Base-by-base conservation (phyloP, 1,284 basidiomycete genomes). In the Chondrostereum purpureum region DNA sequence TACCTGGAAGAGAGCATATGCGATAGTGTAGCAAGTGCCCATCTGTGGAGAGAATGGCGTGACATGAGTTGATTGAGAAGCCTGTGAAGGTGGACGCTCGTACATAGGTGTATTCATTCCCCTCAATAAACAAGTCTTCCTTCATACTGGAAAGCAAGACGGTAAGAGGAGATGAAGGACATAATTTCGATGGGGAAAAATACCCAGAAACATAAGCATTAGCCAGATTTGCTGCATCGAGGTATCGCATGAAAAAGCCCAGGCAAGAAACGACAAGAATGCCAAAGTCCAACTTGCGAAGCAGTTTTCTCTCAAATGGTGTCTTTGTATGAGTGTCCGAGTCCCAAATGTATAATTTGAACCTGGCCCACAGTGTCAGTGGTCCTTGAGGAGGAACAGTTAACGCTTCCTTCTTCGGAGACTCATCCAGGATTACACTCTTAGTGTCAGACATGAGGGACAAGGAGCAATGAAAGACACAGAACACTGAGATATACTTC, bases 271-370 rank as follows among this genome's bases (percentile, higher is more conserved):
- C 44, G 5, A 53, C 19, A 12, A 51, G 42, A n/a, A 53, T 53
- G 12, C 50, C 50, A 19, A 50, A 48, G 31, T 53, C 52, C 19
- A 53, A 42, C 48, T 53, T 53, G 20, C 48, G 45, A 20, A 52
- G 19, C n/a, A 53, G 22, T n/a, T 35, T 47, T 17, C 41, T 44
- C 39, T 53, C 52, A n/a, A 46, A 48, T 19, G 39, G 46, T 4
- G 50, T 43, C 50, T 53, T 53, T 33, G 50, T 24, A 39, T 51
- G 50, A 20, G 45, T 36, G 44, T 53, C 50, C 16, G 52, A 47
- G 36, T 53, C 52, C 52, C 52, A 53, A 16, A 53, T 50, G 31
- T 41, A 48, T 3, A 31, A 44, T 19, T 39, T 44, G 24, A 43
- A 40, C 37, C 43, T 43, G 4, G 43, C 22, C 46, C 46, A 47